Evolutionary conservation across 2,329 filamentous ascomycete species (phyloP).

Genomic region (Microsporum audouinii): DNA sequence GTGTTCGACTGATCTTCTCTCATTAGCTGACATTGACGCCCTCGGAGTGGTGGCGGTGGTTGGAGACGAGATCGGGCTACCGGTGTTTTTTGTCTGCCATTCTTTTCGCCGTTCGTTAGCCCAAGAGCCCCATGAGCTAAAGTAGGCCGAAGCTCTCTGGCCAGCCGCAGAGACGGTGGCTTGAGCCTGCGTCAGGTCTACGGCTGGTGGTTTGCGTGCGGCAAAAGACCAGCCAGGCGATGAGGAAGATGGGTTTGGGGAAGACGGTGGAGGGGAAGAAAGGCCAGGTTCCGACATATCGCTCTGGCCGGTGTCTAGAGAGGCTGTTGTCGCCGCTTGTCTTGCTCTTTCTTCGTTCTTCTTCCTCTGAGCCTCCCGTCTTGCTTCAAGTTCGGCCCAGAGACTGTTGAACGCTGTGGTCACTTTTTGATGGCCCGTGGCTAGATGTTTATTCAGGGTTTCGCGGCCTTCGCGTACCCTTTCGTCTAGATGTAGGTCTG

Average conservation of each 20-base stretch:
- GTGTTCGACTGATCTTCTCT: not conserved
- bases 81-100: slow-evolving; percentile 33
- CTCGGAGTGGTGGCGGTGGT: slow-evolving; percentile 4
- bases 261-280: slow-evolving; percentile 16
- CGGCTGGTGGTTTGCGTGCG: slow-evolving; percentile 23
- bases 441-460: slow-evolving; percentile 76
- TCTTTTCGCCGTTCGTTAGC: slow-evolving; percentile 40
- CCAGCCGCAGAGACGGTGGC: slow-evolving; percentile 43
- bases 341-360: slow-evolving; percentile 25
- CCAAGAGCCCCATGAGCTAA: slow-evolving; percentile 54
- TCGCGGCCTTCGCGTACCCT: slow-evolving; percentile 73
- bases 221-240: slow-evolving; percentile 19
- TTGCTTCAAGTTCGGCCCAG: slow-evolving; percentile 78
- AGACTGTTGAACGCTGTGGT: slow-evolving; percentile 76
- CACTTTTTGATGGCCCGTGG: slow-evolving; percentile 77
- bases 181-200: slow-evolving; percentile 45
- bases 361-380: slow-evolving; percentile 60
- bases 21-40: slow-evolving; percentile 4
- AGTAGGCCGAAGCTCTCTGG: slow-evolving; percentile 49
- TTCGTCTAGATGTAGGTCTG: slow-evolving; percentile 88
- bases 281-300: slow-evolving; percentile 19
- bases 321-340: slow-evolving; percentile 13
- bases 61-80: slow-evolving; percentile 7
- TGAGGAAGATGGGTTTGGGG: slow-evolving; percentile 15
- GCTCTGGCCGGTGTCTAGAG: slow-evolving; percentile 17